phyloP scores from a whole-genome alignment of 2,329 filamentous ascomycete species.

The Gaeumannomyces sp. region DNA sequence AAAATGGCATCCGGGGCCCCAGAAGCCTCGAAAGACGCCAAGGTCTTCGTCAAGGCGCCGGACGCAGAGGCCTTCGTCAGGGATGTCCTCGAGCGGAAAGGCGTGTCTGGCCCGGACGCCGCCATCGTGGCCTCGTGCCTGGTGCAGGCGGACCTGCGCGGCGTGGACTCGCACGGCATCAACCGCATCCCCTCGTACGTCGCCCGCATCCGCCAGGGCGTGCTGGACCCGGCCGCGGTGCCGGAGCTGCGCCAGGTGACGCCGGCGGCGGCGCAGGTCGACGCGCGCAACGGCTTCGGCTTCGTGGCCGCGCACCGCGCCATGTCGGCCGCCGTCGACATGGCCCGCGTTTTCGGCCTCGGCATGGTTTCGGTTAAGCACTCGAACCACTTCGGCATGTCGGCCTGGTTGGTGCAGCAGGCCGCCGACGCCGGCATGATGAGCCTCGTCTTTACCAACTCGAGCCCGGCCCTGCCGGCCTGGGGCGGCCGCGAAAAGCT shows the following conservation, averaged over 20 bases:
- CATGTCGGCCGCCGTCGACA: slow-evolving; percentile 63
- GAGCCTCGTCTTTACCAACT: slow-evolving; percentile 66
- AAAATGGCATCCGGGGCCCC: slow-evolving; percentile 7
- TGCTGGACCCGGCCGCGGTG: slow-evolving; percentile 17
- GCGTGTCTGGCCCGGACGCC: slow-evolving; percentile 19
- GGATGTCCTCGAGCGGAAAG: slow-evolving; percentile 12
- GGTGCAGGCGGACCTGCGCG: slow-evolving; percentile 20
- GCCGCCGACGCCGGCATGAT: slow-evolving; percentile 67
- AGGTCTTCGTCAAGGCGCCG: slow-evolving; percentile 5
- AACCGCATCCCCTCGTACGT: slow-evolving; percentile 20
- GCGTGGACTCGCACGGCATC: slow-evolving; percentile 23
- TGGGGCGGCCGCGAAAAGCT: slow-evolving; percentile 64
- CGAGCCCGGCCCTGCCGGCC: slow-evolving; percentile 63
- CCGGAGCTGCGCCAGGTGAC: slow-evolving; percentile 18
- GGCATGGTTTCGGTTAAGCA: slow-evolving; percentile 71
- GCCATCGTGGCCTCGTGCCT: slow-evolving; percentile 17
- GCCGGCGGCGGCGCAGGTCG: slow-evolving; percentile 22
- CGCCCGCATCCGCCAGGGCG: slow-evolving; percentile 17
- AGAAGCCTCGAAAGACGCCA: background rate
- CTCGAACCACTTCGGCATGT: slow-evolving; percentile 81
- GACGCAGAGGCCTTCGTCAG: slow-evolving; percentile 7
- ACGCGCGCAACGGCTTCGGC: slow-evolving; percentile 24
- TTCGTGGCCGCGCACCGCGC: slow-evolving; percentile 21
- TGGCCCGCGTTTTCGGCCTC: slow-evolving; percentile 60
- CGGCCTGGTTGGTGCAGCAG: slow-evolving; percentile 72